These are phyloP conservation scores for Gamarada debralockiae DNA, from an alignment of 495 filamentous ascomycete genomes.

Conservation along the genomic window DNA sequence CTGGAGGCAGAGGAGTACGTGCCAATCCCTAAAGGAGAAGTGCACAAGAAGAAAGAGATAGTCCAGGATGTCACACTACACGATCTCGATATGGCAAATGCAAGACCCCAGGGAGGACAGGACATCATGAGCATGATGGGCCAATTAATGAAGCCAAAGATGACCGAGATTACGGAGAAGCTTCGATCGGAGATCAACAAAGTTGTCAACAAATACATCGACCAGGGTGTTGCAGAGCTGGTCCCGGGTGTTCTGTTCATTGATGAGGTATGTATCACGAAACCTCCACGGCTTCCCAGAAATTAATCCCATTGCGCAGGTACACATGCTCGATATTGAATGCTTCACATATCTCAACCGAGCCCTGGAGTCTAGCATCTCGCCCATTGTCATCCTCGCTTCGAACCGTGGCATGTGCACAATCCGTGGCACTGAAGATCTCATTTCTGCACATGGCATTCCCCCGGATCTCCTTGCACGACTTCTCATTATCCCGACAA, in stretches of 20 bases:
- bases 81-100: slow-evolving; percentile 94
- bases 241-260: slow-evolving; percentile 97
- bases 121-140: slow-evolving; percentile 99
- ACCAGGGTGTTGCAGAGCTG: slow-evolving; percentile 95
- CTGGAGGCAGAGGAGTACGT: slow-evolving; percentile 98
- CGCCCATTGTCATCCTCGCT: slow-evolving; percentile 94
- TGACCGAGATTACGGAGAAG: slow-evolving; percentile 98
- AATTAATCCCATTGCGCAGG: slow-evolving; percentile 41
- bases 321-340: slow-evolving; percentile 98
- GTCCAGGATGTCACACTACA: slow-evolving; percentile 98
- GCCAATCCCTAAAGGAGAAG: slow-evolving; percentile 95
- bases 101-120: slow-evolving; percentile 90
- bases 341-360: slow-evolving; percentile 99
- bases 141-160: slow-evolving; percentile 97
- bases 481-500: slow-evolving; percentile 91
- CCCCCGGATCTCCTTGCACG: slow-evolving; percentile 89
- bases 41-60: slow-evolving; percentile 99
- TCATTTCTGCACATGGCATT: slow-evolving; percentile 85
- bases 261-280: slow-evolving; percentile 69
- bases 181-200: slow-evolving; percentile 95
- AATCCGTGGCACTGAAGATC: slow-evolving; percentile 80
- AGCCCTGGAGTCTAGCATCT: slow-evolving; percentile 87
- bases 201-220: slow-evolving; percentile 96
- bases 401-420: slow-evolving; percentile 91
- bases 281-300: no score